Evolutionary conservation across 495 filamentous ascomycete genomes (phyloP).

Genomic region (Penicillium taxi): DNA sequence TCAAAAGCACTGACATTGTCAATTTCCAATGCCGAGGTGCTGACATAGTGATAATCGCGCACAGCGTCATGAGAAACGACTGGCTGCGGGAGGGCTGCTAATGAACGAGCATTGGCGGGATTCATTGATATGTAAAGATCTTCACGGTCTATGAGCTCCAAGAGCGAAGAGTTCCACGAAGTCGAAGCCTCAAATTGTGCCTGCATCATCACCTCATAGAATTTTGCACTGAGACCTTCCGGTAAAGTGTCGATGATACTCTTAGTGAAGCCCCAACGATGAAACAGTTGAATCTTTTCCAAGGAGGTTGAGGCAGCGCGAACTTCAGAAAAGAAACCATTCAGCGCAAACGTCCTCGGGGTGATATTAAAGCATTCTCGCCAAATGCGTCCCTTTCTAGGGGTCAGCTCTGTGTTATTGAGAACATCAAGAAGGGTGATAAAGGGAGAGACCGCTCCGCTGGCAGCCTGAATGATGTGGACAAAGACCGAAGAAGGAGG

Average conservation of each 20-base stretch:
- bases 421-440: constrained; percentile 53
- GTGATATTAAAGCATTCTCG: constrained; percentile 43
- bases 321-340: constrained; percentile 43
- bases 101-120: constrained; percentile 23
- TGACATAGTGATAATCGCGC: constrained; percentile 68
- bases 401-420: constrained; percentile 28
- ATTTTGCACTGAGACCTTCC: constrained; percentile 65
- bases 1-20: constrained; percentile 55
- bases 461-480: constrained; percentile 46
- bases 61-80: constrained; percentile 55
- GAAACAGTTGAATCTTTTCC: constrained; percentile 35
- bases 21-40: constrained; percentile 50
- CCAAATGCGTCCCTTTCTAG: constrained; percentile 33
- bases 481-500: constrained; percentile 61
- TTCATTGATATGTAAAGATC: constrained; percentile 66
- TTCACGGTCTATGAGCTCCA: constrained; percentile 71
- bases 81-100: constrained; percentile 29
- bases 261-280: constrained; percentile 38
- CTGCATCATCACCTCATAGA: constrained; percentile 74
- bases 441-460: constrained; percentile 37
- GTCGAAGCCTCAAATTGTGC: constrained; percentile 76
- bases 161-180: constrained; percentile 59
- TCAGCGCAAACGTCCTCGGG: constrained; percentile 60
- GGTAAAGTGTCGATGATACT: constrained; percentile 65
- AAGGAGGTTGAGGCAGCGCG: constrained; percentile 22